Base-by-base conservation (phyloP, 306 rosid species). In the Vachellia pachyceras region DNA sequence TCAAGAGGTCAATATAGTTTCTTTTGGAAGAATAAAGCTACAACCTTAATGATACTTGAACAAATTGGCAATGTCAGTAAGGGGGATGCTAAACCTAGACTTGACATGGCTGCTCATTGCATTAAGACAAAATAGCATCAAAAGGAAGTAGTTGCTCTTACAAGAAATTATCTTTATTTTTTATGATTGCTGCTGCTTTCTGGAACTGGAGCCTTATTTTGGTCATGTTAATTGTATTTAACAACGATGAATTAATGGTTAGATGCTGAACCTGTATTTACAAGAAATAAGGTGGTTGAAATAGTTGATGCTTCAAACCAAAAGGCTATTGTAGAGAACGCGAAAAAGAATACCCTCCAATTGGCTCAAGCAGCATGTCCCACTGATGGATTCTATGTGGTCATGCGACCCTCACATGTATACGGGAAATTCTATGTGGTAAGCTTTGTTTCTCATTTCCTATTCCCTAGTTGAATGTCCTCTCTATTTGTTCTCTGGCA, bases 341-440 rank as follows among this genome's bases (percentile, higher is more conserved):
- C 88, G 78, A 91, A 50, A 42, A 40, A 69, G 39, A 70, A 79
- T 22, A 77, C 90, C 72, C 45, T 75, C 42, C 23, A 68, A 11
- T 20, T 87, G 87, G 97, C 95, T 17, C 72, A 82, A 75, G 90
- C 78, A 71, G 87, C 84, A 69, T 77, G 90, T 37, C 73, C 79
- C 4, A 8, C 46, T 0, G 77, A 73, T 20, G 76, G 86, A 42
- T 69, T 88, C 67, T 49, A n/a, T 37, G 46, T 92, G 40, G 77
- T 86, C 29, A 89, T 92, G 95, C 87, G 85, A 74, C 91, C 95
- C 10, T 57, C 92, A 0, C 88, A 92, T 36, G 90, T 91, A 10
- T 86, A 81, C 87, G 84, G 70, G 85, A 85, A 87, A 85, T 91
- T 88, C 91, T 88, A 1, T n/a, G 36, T 91, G 97, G 97, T 92